Percentiles rank a stretch among this genome's conserved stretches.
phyloP scores from a whole-genome alignment of 768 basidiomycete genomes.

The Agaricus blazei region DNA sequence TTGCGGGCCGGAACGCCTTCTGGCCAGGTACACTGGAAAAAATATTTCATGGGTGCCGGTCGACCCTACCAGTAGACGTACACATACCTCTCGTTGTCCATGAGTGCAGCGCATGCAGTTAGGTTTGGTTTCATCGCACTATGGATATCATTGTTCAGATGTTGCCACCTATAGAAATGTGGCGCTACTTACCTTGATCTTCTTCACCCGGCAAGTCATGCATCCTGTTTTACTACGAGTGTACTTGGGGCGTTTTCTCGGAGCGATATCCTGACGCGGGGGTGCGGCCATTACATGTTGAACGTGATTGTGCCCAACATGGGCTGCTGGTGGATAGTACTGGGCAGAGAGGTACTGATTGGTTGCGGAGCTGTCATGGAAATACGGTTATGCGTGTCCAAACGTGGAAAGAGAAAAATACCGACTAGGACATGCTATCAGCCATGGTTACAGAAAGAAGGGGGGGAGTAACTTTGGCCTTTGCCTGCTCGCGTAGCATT shows the following conservation, averaged over 20 bases:
- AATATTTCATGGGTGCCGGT: conserved; percentile 9
- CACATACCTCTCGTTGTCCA: conserved; percentile 73
- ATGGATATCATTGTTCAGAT: neutral
- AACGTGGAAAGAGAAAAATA: conserved; percentile 15
- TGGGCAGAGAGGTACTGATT: conserved; percentile 37
- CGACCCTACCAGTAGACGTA: conserved; percentile 1
- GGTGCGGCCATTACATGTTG: conserved; percentile 31
- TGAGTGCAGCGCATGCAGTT: conserved; percentile 83
- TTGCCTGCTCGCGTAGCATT: conserved; percentile 41
- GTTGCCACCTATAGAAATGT: neutral
- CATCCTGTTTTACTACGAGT: conserved; percentile 94
- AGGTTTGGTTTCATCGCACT: conserved; percentile 93
- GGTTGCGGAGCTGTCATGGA: conserved; percentile 27
- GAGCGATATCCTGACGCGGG: conserved; percentile 42
- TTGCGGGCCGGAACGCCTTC: conserved; percentile 72
- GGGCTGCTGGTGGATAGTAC: conserved; percentile 32
- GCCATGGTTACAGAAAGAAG: conserved; percentile 41
- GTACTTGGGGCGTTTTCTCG: conserved; percentile 86
- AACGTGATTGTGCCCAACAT: conserved; percentile 30
- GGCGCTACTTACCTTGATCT: conserved; percentile 72
- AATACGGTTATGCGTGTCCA: conserved; percentile 12
- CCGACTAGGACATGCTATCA: conserved; percentile 53
- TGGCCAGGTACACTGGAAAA: conserved; percentile 73
- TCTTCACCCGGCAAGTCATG: conserved; percentile 88
- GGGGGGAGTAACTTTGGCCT: conserved; percentile 32